Evolutionary conservation across 1,284 basidiomycete species (phyloP).

Genomic region (Ustilago trichophora): DNA sequence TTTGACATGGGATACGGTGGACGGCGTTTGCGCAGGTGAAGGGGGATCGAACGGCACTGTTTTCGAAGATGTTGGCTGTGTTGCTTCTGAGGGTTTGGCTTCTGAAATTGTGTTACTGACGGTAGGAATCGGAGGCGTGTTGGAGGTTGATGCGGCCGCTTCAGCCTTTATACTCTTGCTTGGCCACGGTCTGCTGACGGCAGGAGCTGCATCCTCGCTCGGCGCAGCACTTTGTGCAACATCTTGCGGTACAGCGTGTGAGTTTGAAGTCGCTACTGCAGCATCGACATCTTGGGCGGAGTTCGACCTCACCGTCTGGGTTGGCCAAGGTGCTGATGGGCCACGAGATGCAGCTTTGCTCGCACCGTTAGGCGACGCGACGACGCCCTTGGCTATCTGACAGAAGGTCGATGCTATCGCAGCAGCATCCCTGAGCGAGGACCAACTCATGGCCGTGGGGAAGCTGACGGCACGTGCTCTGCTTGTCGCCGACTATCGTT

Average conservation of each 20-base stretch:
- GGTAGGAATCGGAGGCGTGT: too few relatives aligned
- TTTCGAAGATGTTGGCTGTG: not conserved
- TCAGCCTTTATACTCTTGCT: conserved; percentile 17
- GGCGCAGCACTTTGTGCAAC: not conserved
- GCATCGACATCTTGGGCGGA: too few relatives aligned
- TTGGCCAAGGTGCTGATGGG: conserved; percentile 24
- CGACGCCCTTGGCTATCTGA: conserved; percentile 34
- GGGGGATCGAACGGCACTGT: not conserved
- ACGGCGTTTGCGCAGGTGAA: not conserved
- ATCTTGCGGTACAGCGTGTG: not conserved
- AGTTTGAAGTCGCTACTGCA: too few relatives aligned
- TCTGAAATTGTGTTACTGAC: too few relatives aligned
- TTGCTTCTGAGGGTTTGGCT: too few relatives aligned
- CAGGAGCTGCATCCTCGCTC: not conserved
- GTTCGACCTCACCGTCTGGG: too few relatives aligned
- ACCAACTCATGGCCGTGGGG: conserved; percentile 23
- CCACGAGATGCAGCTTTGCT: conserved; percentile 2
- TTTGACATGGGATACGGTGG: not conserved
- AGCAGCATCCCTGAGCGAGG: conserved; percentile 41
- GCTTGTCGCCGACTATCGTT: too few relatives aligned
- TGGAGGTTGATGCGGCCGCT: too few relatives aligned
- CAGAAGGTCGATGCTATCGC: conserved; percentile 43
- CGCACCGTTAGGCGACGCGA: conserved; percentile 22
- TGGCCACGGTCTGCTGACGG: conserved; percentile 19
- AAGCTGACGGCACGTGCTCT: too few relatives aligned